Evolutionary conservation across 2,329 filamentous ascomycete species (phyloP), one percentile per base, ranked within the genome.

Genomic region (Trichoderma simmonsii): DNA sequence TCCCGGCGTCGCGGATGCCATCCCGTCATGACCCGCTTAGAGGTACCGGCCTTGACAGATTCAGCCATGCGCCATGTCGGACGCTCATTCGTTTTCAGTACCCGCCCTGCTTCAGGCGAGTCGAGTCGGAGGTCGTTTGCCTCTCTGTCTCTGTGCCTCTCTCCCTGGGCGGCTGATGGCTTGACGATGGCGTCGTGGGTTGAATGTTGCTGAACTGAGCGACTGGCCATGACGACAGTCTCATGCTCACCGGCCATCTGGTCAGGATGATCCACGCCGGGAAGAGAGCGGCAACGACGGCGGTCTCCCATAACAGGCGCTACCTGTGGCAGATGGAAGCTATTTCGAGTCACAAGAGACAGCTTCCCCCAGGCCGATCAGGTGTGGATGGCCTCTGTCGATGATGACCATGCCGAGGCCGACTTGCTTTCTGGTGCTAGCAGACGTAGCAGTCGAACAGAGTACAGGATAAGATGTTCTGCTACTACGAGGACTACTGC

Each of bases 101-200:
- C 57, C 70, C 59, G 43, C 63, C 63, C 57, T 71, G 70, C 70
- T 36, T 61, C 51, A 62, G 57, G 66, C 57, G 66, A 70, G 36
- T 34, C 28, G 57, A 62, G 57, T 51, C 26, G 24, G 56, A 59
- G 36, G 57, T 30, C n/a, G 28, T 62, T 15, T 54, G 26, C 30
- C 26, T 34, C 26, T 34, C 9, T 60, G 18, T 21, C 28, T 60
- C 57, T 14, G 30, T 21, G 5, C 3, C 18, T 34, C 26, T 39
- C 32, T 71, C 60, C 54, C 43, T 51, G 48, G 39, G 64, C 39
- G 56, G 57, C 59, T 68, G 57, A 72, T 61, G 70, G 70, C 18
- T 64, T 62, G 70, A 69, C 32, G 64, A 72, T 68, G 70, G 56
- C 64, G 64, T 72, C 70, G 70, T 65, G 60, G 51, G 61, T 62